These are phyloP conservation scores for Aspergillus saccharolyticus DNA, from an alignment of 495 filamentous ascomycete genomes.

Conservation along the genomic window DNA sequence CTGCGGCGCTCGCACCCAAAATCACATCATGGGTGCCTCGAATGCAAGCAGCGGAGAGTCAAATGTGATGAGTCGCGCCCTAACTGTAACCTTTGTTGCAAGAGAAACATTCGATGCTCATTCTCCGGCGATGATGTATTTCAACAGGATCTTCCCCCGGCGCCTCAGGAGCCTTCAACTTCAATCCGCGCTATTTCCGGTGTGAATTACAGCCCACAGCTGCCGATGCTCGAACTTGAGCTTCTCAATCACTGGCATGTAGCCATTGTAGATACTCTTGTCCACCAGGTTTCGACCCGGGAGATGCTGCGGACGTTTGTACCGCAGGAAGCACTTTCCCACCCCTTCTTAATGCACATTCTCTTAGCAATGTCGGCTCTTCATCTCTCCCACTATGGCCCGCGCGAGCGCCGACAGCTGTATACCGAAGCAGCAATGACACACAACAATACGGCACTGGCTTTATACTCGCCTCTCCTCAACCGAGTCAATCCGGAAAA, in stretches of 20 bases:
- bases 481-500: constrained; percentile 10
- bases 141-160: too few species aligned
- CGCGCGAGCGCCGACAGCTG: not conserved
- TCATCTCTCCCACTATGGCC: constrained; percentile 1
- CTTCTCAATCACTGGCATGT: constrained; percentile 16
- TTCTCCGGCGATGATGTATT: constrained; percentile 6
- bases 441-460: constrained; percentile 9
- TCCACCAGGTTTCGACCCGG: not conserved
- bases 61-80: constrained; percentile 23
- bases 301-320: constrained; percentile 6
- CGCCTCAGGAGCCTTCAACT: not conserved
- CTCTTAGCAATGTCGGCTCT: constrained; percentile 10
- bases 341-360: constrained; percentile 15
- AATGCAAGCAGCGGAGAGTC: constrained; percentile 21
- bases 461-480: constrained; percentile 6
- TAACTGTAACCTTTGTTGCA: constrained; percentile 13
- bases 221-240: constrained; percentile 11
- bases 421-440: constrained; percentile 8
- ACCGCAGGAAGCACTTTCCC: not conserved
- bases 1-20: constrained; percentile 17
- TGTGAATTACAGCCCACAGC: not conserved
- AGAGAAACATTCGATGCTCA: constrained; percentile 8
- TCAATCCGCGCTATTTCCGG: not conserved
- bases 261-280: constrained; percentile 1
- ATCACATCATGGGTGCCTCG: constrained; percentile 16